phyloP scores from a whole-genome alignment of 495 filamentous ascomycete genomes.

The Mytilinidion resinicola region DNA sequence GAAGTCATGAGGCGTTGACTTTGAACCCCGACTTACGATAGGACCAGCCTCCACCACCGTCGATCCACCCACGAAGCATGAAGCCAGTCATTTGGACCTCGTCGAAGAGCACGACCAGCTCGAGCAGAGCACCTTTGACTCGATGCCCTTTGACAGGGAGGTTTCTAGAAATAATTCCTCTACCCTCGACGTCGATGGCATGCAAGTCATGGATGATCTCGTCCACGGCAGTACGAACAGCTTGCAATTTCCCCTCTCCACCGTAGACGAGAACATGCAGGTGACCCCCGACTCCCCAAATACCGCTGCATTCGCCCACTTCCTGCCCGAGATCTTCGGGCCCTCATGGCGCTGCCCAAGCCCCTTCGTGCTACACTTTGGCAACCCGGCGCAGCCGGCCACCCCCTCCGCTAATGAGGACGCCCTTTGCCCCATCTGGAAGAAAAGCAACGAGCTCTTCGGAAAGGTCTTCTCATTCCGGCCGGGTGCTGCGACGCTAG shows the following conservation, averaged over 20 bases:
- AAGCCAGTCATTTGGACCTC: neutral
- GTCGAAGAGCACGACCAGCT: neutral
- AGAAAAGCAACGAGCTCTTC: neutral
- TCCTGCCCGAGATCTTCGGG: slow-evolving; percentile 19
- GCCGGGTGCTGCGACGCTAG: slow-evolving; percentile 9
- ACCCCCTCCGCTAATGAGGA: neutral
- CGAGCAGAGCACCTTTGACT: neutral
- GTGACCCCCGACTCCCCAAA: slow-evolving; percentile 11
- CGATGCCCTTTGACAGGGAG: neutral
- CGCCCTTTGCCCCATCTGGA: slow-evolving; percentile 18
- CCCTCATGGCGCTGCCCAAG: slow-evolving; percentile 12
- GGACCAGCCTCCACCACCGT: neutral
- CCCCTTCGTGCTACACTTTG: slow-evolving; percentile 21
- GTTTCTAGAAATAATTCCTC: neutral
- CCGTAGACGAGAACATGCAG: slow-evolving; percentile 3
- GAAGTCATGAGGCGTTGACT: neutral
- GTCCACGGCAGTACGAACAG: neutral
- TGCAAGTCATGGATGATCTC: slow-evolving; percentile 13
- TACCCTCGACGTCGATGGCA: slow-evolving; percentile 15
- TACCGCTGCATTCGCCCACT: slow-evolving; percentile 20
- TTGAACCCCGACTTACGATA: neutral
- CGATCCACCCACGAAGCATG: neutral
- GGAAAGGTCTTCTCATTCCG: slow-evolving; percentile 8
- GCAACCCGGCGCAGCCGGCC: slow-evolving; percentile 4
- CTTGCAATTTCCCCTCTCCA: slow-evolving; percentile 9